phyloP scores from a whole-genome alignment of 2,329 filamentous ascomycete genomes.

The Diaporthe ilicicola region DNA sequence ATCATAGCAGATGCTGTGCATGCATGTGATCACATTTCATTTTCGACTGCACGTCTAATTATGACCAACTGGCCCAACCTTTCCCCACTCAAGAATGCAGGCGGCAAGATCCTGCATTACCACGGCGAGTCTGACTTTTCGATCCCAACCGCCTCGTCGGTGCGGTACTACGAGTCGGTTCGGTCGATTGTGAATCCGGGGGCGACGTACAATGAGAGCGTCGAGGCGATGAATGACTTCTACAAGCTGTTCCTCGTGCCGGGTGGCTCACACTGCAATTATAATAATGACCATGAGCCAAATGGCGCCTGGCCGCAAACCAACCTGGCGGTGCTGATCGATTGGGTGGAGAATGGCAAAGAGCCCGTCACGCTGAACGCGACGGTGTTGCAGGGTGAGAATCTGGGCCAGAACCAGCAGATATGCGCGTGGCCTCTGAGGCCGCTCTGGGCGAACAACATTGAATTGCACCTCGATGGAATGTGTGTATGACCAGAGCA shows the following conservation, averaged over 20 bases:
- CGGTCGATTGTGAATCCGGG: conserved; percentile 52
- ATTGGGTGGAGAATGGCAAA: conserved; percentile 60
- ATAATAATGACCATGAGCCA: conserved; percentile 52
- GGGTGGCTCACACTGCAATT: conserved; percentile 57
- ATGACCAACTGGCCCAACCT: conserved; percentile 55
- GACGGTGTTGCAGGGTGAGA: conserved; percentile 34
- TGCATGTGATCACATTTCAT: too few species aligned
- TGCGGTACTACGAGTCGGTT: conserved; percentile 52
- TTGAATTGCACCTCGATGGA: conserved; percentile 37
- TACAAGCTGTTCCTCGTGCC: conserved; percentile 52
- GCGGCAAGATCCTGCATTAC: conserved; percentile 60
- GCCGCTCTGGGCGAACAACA: conserved; percentile 49
- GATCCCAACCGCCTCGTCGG: conserved; percentile 56
- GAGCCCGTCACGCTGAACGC: conserved; percentile 52
- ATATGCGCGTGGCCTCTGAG: conserved; percentile 53
- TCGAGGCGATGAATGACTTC: conserved; percentile 55
- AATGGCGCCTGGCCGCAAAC: conserved; percentile 50
- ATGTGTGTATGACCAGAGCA: conserved; percentile 32
- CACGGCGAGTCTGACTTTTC: conserved; percentile 60
- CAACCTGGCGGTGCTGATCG: conserved; percentile 42
- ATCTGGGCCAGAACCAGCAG: conserved; percentile 46
- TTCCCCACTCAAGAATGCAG: conserved; percentile 49
- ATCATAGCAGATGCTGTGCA: too few species aligned
- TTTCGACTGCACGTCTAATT: too few species aligned
- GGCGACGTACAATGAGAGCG: conserved; percentile 44